Evolutionary conservation across 805 yeast species (phyloP).

Genomic region (Candida railenensis): DNA sequence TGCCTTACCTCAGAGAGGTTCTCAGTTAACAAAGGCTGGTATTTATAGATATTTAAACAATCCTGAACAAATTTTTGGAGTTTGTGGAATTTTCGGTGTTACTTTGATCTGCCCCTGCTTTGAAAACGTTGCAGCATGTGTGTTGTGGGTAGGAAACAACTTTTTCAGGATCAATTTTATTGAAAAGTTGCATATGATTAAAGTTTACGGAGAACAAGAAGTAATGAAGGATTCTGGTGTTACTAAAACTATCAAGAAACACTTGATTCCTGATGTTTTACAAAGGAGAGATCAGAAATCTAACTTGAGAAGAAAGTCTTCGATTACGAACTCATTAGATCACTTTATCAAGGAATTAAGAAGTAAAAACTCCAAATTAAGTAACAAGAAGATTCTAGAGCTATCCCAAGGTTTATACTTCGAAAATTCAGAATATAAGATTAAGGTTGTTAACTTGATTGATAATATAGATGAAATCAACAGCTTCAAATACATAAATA

Average conservation of each 20-base stretch:
- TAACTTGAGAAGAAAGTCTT: conserved; percentile 20
- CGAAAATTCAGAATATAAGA: conserved; percentile 33
- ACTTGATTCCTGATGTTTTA: conserved; percentile 38
- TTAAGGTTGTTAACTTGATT: conserved; percentile 23
- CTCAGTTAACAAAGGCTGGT: conserved; percentile 69
- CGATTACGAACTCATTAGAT: conserved; percentile 46
- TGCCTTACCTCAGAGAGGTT: conserved; percentile 27
- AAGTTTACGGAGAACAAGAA: conserved; percentile 65
- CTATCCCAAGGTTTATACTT: conserved; percentile 40
- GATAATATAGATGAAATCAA: conserved; percentile 7
- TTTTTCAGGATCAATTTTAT: conserved; percentile 68
- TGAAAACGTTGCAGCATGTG: conserved; percentile 49
- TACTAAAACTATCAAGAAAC: conserved; percentile 44
- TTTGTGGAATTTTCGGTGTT: conserved; percentile 79
- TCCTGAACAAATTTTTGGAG: conserved; percentile 78
- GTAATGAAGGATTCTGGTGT: conserved; percentile 54
- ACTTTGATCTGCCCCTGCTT: conserved; percentile 57
- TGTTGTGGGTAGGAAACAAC: conserved; percentile 62
- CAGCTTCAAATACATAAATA: conserved; percentile 15
- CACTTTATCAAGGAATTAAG: conserved; percentile 41
- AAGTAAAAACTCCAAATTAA: conserved; percentile 30
- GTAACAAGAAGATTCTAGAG: conserved; percentile 36
- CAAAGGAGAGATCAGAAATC: conserved; percentile 28
- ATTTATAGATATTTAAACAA: conserved; percentile 79
- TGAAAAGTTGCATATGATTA: conserved; percentile 76